Base-by-base conservation (phyloP, 129 eudicot genomes). In the Gnaphalium uliginosum region DNA sequence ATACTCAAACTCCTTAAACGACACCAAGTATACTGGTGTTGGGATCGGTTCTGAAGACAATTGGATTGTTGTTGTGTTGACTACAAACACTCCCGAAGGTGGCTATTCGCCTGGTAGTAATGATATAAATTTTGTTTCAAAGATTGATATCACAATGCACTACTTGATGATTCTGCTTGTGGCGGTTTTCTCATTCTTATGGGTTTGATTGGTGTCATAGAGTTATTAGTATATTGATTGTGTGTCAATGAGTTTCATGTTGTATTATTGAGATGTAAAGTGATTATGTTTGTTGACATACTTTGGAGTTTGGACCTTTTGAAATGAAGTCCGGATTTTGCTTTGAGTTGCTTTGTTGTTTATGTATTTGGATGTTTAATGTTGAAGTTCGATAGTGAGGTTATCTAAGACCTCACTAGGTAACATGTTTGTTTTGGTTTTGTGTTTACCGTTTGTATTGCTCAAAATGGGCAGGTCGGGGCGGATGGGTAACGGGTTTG, bases 41-140 rank as follows among this genome's bases (percentile, higher is more conserved):
- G 98, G 98, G 29, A 83, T 93, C 29, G 91, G 93, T 61, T 85
- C 93, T 3, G 87, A 86, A 8, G 85, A 87, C 29, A 37, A 93
- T 54, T 93, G 96, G 96, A 85, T 93, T 4, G 96, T 93, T 18
- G 96, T 90, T 5, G 82, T 93, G 35, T 74, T 93, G 85, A 93
- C 92, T 27, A 93, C 98, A 21, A 78, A 58, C 76, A 88, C 90
- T 11, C 78, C 91, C 0, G 82, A 83, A 48, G 98, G 98, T 37
- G 79, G 83, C 60, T 93, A 48, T 79, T 71, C 82, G 0, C 71
- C 83, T 33, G 92, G 83, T 43, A 77, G 65, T 66, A 81, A 78
- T 79, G 46, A 57, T 8, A 57, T 51, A 59, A 84, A 51, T 72
- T 78, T 81, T 57, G 87, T 75, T 11, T 69, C 78, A 4, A 74